Percentiles rank a stretch among this genome's conserved stretches.
These are phyloP conservation scores for Dictyostelium intermedium DNA, from an alignment of 78 protist genomes.

Conservation along the genomic window DNA sequence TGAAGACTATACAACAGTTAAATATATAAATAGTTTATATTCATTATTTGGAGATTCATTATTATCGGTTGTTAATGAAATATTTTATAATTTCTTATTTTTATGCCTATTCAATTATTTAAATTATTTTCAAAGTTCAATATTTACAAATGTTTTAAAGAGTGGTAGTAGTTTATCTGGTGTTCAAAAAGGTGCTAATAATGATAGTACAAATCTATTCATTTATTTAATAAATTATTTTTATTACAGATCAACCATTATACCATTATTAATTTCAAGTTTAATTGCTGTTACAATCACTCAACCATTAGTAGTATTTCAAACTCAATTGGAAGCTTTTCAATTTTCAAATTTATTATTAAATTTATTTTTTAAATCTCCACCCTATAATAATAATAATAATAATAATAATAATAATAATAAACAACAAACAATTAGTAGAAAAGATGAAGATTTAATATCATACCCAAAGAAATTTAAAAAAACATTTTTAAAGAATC, in stretches of 20 bases:
- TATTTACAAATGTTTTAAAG: neutral
- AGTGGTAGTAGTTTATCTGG: neutral
- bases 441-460: neutral
- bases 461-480: slow-evolving; percentile 19
- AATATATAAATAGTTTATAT: neutral
- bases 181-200: neutral
- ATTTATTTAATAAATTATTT: neutral
- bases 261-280: slow-evolving; percentile 33
- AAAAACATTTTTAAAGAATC: neutral
- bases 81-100: neutral
- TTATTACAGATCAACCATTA: slow-evolving; percentile 36
- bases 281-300: slow-evolving; percentile 9
- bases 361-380: neutral
- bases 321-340: slow-evolving; percentile 36
- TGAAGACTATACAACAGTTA: neutral
- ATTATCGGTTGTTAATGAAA: neutral
- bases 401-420: neutral
- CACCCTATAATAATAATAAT: neutral
- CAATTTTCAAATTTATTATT: slow-evolving; percentile 17
- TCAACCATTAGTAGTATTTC: slow-evolving; percentile 1
- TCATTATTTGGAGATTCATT: slow-evolving; percentile 9
- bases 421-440: neutral
- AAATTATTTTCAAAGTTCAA: neutral
- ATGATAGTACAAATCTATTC: neutral
- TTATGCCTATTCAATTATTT: neutral